These are phyloP conservation scores for Stephanodiscus triporus DNA, from an alignment of 108 stramenopile genomes.

Conservation along the genomic window DNA sequence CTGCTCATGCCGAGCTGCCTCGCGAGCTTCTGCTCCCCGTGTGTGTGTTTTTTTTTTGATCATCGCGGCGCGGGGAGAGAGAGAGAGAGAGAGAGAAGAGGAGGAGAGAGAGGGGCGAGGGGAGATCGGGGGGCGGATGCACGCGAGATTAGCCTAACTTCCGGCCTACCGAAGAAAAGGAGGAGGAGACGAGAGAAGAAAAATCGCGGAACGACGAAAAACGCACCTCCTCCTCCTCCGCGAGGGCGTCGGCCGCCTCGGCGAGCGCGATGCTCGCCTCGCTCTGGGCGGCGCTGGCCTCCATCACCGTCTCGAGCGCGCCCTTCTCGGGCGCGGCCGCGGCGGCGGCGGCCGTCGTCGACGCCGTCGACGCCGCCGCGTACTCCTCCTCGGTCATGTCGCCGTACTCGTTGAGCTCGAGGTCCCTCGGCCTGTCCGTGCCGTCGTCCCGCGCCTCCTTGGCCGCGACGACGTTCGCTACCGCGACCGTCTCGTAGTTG, in stretches of 20 bases:
- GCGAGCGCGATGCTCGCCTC: slow-evolving; percentile 72
- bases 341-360: slow-evolving; percentile 29
- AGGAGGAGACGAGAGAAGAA: background rate
- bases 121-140: too few species aligned
- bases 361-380: slow-evolving; percentile 36
- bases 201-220: slow-evolving; percentile 4
- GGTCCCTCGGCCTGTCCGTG: slow-evolving; percentile 49
- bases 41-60: too few species aligned
- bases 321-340: slow-evolving; percentile 45
- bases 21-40: slow-evolving; percentile 60
- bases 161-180: background rate
- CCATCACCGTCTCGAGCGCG: slow-evolving; percentile 67
- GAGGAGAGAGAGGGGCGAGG: too few species aligned
- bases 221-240: slow-evolving; percentile 84
- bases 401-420: slow-evolving; percentile 80
- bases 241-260: slow-evolving; percentile 84
- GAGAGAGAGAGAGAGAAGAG: background rate
- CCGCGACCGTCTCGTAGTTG: slow-evolving; percentile 81
- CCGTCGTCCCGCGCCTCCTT: slow-evolving; percentile 71
- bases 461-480: slow-evolving; percentile 82
- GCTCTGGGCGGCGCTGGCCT: slow-evolving; percentile 71
- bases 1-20: slow-evolving; percentile 71
- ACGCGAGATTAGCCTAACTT: too few species aligned
- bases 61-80: background rate
- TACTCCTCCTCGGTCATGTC: slow-evolving; percentile 84